phyloP scores from a whole-genome alignment of 1,284 basidiomycete species.

The Trichosporon ovoides region DNA sequence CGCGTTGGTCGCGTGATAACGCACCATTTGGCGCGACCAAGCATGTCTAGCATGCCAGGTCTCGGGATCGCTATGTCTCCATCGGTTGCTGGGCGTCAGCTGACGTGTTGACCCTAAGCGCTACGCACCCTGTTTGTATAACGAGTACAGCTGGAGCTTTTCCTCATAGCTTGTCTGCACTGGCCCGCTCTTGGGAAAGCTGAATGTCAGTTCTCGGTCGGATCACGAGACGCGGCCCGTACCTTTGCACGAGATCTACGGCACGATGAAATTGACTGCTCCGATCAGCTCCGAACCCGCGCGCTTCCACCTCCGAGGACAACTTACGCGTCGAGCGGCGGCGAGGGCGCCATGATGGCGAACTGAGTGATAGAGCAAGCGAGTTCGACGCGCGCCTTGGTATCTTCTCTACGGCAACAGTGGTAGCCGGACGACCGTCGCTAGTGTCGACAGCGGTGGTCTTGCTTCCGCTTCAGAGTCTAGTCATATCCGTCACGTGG shows the following conservation, averaged over 20 bases:
- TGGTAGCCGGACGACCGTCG: neutral
- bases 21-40: constrained; percentile 90
- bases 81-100: constrained; percentile 37
- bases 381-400: neutral
- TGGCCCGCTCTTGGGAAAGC: constrained; percentile 83
- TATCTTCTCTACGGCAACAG: constrained; percentile 2
- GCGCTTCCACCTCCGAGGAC: neutral
- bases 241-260: constrained; percentile 81
- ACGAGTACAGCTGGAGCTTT: constrained; percentile 90
- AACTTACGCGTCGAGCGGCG: constrained; percentile 31
- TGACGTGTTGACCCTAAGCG: neutral
- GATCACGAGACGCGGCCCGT: neutral
- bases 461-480: too few species aligned
- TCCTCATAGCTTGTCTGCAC: constrained; percentile 97
- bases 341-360: constrained; percentile 13
- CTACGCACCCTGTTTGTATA: constrained; percentile 80
- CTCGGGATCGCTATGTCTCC: constrained; percentile 36
- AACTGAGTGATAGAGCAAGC: neutral
- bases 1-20: constrained; percentile 21
- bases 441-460: too few species aligned
- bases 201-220: constrained; percentile 23
- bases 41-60: constrained; percentile 58
- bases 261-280: constrained; percentile 81
- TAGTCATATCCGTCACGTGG: constrained; percentile 1
- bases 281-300: constrained; percentile 6